Conservation (phyloP, 208 protist genomes). For the Herpetomonas samuelpessoai region DNA sequence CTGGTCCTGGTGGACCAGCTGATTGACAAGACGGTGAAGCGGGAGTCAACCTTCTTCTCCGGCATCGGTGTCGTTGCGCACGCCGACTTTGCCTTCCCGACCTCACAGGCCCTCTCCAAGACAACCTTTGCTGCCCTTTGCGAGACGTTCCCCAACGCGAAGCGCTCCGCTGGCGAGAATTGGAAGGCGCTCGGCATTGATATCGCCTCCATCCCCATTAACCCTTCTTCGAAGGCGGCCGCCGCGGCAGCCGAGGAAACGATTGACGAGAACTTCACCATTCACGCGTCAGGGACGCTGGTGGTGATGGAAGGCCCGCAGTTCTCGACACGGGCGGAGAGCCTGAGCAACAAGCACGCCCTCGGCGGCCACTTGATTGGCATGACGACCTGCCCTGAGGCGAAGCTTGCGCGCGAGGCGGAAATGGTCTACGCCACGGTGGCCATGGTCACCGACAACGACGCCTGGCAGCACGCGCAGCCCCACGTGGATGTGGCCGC, state of each 20-base stretch:
- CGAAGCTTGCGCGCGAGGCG: slow-evolving; percentile 89
- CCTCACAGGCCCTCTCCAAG: slow-evolving; percentile 41
- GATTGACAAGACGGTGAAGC: slow-evolving; percentile 79
- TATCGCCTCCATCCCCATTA: not conserved
- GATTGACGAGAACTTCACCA: slow-evolving; percentile 17
- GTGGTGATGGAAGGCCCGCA: slow-evolving; percentile 92
- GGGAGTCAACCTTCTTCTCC: slow-evolving; percentile 85
- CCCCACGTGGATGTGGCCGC: slow-evolving; percentile 62
- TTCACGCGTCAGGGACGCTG: slow-evolving; percentile 58
- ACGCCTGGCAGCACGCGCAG: slow-evolving; percentile 83
- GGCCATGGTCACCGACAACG: slow-evolving; percentile 95
- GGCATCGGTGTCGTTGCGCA: slow-evolving; percentile 69
- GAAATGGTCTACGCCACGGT: slow-evolving; percentile 87
- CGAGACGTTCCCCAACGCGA: slow-evolving; percentile 33
- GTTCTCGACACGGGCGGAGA: slow-evolving; percentile 90
- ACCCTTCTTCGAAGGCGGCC: no score
- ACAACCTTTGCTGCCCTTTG: slow-evolving; percentile 39
- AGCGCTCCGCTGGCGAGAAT: slow-evolving; percentile 5
- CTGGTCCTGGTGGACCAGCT: slow-evolving; percentile 88
- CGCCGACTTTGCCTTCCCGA: slow-evolving; percentile 79
- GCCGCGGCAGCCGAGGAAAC: not conserved
- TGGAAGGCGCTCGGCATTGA: not conserved
- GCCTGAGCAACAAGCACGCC: slow-evolving; percentile 62
- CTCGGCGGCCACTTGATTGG: slow-evolving; percentile 86
- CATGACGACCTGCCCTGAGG: slow-evolving; percentile 92